Conservation (phyloP, 495 filamentous ascomycete genomes). For the Annulohypoxylon moriforme region DNA sequence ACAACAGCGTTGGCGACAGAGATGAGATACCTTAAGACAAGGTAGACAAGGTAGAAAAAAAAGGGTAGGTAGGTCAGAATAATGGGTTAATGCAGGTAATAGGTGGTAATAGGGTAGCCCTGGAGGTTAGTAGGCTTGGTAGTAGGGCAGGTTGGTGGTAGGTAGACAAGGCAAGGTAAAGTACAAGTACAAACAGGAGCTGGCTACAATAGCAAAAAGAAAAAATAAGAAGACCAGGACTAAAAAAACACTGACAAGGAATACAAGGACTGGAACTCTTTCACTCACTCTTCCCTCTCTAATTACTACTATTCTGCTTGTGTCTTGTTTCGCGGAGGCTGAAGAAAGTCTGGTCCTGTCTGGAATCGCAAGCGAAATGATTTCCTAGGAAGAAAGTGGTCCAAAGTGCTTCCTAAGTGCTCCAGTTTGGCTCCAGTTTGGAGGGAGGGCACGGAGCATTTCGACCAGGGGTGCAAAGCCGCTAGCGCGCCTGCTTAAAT, state of each 20-base stretch:
- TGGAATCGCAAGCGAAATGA: constrained; percentile 62
- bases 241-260: neutral
- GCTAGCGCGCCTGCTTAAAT: constrained; percentile 41
- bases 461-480: constrained; percentile 36
- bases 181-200: constrained; percentile 18
- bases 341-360: constrained; percentile 51
- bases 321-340: constrained; percentile 43
- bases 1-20: constrained; percentile 9
- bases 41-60: neutral
- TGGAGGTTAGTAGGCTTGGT: neutral
- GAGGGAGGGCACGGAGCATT: constrained; percentile 49
- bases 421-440: too few relatives aligned
- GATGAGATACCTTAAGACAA: constrained; percentile 6
- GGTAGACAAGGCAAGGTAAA: constrained; percentile 1
- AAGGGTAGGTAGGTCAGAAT: neutral
- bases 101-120: neutral
- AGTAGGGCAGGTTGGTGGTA: neutral
- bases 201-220: constrained; percentile 8
- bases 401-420: too few relatives aligned
- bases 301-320: constrained; percentile 9
- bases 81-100: neutral
- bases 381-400: constrained; percentile 56
- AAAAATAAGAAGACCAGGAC: constrained; percentile 1
- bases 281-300: neutral
- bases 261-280: too few relatives aligned